Evolutionary conservation across 2,329 filamentous ascomycete genomes (phyloP).

Genomic region (Albifimbria verrucaria): DNA sequence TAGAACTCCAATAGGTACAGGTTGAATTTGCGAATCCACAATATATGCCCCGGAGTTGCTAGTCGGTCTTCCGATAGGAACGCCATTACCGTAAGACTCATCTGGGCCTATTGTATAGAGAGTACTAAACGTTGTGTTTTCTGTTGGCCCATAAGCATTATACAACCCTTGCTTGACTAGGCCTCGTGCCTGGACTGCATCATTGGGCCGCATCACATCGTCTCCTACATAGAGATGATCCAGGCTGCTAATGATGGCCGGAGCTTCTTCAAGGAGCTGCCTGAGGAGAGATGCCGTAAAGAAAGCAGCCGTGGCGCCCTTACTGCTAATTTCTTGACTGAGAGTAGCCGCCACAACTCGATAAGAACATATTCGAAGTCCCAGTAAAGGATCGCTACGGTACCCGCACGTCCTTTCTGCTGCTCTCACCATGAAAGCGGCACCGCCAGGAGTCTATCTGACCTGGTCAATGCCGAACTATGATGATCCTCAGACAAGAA

Average conservation of each 20-base stretch:
- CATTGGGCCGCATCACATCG: conserved; percentile 10
- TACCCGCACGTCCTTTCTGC: too few relatives aligned
- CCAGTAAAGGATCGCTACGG: too few relatives aligned
- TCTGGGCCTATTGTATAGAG: conserved; percentile 1
- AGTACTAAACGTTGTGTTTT: too few relatives aligned
- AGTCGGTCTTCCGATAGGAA: conserved; percentile 16
- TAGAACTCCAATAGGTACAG: conserved; percentile 20
- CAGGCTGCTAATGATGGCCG: conserved; percentile 2
- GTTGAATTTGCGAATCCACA: conserved; percentile 18
- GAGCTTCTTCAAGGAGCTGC: conserved; percentile 8
- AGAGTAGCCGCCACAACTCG: conserved; percentile 9
- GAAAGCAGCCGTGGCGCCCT: conserved; percentile 4
- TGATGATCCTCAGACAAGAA: too few relatives aligned
- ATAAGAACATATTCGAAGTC: too few relatives aligned
- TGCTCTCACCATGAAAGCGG: too few relatives aligned
- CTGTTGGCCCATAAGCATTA: conserved; percentile 14
- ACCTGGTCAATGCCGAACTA: too few relatives aligned
- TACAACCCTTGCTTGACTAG: conserved; percentile 6
- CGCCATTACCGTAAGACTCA: conserved; percentile 9
- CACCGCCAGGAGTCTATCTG: too few relatives aligned
- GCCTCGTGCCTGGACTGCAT: not conserved
- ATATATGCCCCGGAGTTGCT: conserved; percentile 17
- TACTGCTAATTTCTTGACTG: conserved; percentile 2
- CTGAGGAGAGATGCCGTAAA: conserved; percentile 13
- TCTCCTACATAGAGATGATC: conserved; percentile 11